Base-by-base conservation (phyloP, 106 monocot genomes). In the Triglochin maritima region DNA sequence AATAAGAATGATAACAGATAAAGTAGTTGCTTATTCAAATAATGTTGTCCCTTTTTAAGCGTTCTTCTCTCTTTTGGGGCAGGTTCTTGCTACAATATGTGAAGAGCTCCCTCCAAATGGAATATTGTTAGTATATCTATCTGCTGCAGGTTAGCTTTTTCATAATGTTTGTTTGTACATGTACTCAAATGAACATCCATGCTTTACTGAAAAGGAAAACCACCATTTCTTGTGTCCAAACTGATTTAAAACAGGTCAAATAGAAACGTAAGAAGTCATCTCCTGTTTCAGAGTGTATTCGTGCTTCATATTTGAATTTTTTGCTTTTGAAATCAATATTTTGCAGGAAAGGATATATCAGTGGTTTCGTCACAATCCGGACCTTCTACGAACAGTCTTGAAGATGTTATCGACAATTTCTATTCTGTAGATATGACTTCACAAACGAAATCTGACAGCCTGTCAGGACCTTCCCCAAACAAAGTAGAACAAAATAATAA, bases 51-150 rank as follows among this genome's bases (percentile, higher is more conserved):
- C 45, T 46, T 63, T 46, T n/a, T 46, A 2, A 4, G 6, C 46
- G 3, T 63, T 12, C 46, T 61, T 61, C 44, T 41, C 44, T 12
- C 10, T 11, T 12, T 0, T 4, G 53, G 10, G 52, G 47, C 66
- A 94, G 94, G 94, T 94, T 79, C 89, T 94, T 77, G 82, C 89
- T 15, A 94, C 94, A 13, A 66, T 89, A 63, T 94, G 87, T 64
- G 87, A 90, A 60, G 89, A 94, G 75, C 87, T 94, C 17, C 87
- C 94, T 69, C 51, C 81, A 49, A 83, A 89, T 78, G 89, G 89
- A 45, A 87, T 90, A 17, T 66, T 94, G 63, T 77, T 94, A 58
- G 73, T 94, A 71, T 90, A 94, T 68, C 74, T 94, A 67, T 89
- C 94, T 79, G 85, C 94, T 67, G 50, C 80, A 84, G 89, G 94